Conservation (phyloP, 2,329 filamentous ascomycete species). For the Alternaria arbusti region DNA sequence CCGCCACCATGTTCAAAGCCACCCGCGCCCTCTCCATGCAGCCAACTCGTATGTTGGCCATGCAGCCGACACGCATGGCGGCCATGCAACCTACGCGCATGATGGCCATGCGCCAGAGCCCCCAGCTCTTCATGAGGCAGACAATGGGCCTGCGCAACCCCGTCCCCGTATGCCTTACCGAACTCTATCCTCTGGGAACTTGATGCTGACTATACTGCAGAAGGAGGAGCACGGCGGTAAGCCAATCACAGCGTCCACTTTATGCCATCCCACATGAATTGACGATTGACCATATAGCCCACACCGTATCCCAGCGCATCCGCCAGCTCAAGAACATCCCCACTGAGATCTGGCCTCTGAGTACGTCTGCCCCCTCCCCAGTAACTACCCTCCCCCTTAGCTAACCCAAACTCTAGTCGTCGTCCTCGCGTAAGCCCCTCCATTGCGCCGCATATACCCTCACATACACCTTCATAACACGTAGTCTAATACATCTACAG, state of each 20-base stretch:
- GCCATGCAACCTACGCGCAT: constrained; percentile 51
- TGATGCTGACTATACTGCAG: constrained; percentile 55
- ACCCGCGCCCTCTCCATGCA: constrained; percentile 50
- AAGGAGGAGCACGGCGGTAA: constrained; percentile 70
- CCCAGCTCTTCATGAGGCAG: constrained; percentile 46
- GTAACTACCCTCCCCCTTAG: too few relatives aligned
- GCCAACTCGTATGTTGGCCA: constrained; percentile 50
- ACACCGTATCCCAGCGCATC: constrained; percentile 95
- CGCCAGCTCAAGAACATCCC: constrained; percentile 89
- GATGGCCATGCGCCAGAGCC: constrained; percentile 47
- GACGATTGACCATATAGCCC: constrained; percentile 64
- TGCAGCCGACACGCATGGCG: constrained; percentile 51
- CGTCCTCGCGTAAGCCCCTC: constrained; percentile 76
- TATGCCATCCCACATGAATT: constrained; percentile 18
- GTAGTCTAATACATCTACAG: constrained; percentile 48
- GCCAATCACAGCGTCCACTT: constrained; percentile 33
- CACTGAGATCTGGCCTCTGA: constrained; percentile 91
- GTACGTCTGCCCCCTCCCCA: constrained; percentile 60
- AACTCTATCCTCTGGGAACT: neutral
- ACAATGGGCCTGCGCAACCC: constrained; percentile 63
- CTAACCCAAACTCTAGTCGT: constrained; percentile 63
- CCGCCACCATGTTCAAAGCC: constrained; percentile 40
- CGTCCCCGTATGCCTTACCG: constrained; percentile 68
- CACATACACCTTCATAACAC: neutral
- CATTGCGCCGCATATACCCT: neutral